Conservation (phyloP, 2,329 filamentous ascomycete genomes). For the Harringtonia aguacate region DNA sequence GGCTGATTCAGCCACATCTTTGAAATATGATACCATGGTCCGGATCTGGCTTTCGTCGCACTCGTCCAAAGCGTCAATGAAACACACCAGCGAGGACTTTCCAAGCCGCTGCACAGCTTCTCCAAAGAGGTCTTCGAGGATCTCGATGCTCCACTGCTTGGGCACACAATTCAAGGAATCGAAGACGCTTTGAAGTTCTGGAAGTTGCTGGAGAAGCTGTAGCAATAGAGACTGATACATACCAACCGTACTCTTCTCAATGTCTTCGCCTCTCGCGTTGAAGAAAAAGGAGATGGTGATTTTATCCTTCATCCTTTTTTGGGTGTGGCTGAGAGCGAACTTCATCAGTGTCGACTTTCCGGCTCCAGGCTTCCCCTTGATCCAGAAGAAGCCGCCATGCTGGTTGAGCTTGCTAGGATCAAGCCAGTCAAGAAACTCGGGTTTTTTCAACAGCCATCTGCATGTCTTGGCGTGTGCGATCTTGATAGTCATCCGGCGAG, state of each 20-base stretch:
- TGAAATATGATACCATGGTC: constrained; percentile 32
- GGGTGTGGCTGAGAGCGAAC: constrained; percentile 14
- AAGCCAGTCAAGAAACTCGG: not conserved
- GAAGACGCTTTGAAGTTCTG: constrained; percentile 20
- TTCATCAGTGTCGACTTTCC: constrained; percentile 35
- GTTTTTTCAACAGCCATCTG: not conserved
- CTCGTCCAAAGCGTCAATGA: constrained; percentile 37
- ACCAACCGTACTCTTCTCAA: constrained; percentile 32
- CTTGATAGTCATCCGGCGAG: no score
- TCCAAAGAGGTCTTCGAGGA: constrained; percentile 8
- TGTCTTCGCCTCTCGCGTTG: constrained; percentile 28
- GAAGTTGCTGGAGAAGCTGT: constrained; percentile 27
- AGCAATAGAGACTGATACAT: constrained; percentile 36
- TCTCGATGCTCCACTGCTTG: constrained; percentile 5
- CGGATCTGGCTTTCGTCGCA: constrained; percentile 30
- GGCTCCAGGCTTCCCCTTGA: constrained; percentile 21
- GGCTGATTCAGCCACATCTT: constrained; percentile 22
- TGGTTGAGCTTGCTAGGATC: not conserved
- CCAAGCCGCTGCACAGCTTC: constrained; percentile 9
- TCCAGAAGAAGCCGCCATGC: not conserved
- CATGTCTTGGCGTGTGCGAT: no score
- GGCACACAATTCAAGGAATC: constrained; percentile 9
- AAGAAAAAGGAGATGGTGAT: constrained; percentile 32
- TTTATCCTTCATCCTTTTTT: constrained; percentile 2
- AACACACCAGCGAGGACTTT: constrained; percentile 12